Evolutionary conservation across 257 asterid species (phyloP), one percentile per base, ranked within the genome.

Genomic region (Gardenia jasminoides): DNA sequence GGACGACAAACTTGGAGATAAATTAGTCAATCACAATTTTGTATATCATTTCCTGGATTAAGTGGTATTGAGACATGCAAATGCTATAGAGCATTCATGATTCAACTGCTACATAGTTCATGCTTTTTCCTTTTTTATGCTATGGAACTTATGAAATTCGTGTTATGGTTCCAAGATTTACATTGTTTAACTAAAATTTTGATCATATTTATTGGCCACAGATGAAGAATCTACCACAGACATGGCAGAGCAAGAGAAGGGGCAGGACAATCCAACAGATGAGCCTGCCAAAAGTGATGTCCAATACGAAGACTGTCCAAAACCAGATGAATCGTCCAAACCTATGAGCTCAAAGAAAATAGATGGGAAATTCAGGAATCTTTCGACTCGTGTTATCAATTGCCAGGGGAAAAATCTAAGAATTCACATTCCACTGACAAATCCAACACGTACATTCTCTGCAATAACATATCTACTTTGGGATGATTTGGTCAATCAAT

Each of bases 351-450:
- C 82, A 77, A 90, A 76, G 74, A 85, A 78, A 39, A 88, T 82
- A 64, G 91, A 89, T 30, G 79, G 70, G 26, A 91, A 84, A 76
- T 6, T 76, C 41, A 87, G 86, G 85, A 86, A 80, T 46, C 84
- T 85, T 62, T 88, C 94, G 0, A 89, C 81, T 75, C 85, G 85
- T 24, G 75, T 84, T 10, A 79, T 91, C 12, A 86, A 86, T 74
- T 87, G 80, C 81, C 88, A 85, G 15, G 97, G 95, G 47, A 91
- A 93, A 79, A 89, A 85, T 83, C 73, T 94, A 24, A 86, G 90
- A 80, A 85, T 93, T 41, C 93, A 90, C 88, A 87, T 94, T 80
- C 99, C 99, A 12, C 67, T 93, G 33, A 91, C 97, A 24, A 94
- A 90, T 85, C 98, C 96, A 68, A 88, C 91, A 0, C 86, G 94